Evolutionary conservation across 2,329 filamentous ascomycete genomes (phyloP).

Genomic region (Gnomoniopsis sp.): DNA sequence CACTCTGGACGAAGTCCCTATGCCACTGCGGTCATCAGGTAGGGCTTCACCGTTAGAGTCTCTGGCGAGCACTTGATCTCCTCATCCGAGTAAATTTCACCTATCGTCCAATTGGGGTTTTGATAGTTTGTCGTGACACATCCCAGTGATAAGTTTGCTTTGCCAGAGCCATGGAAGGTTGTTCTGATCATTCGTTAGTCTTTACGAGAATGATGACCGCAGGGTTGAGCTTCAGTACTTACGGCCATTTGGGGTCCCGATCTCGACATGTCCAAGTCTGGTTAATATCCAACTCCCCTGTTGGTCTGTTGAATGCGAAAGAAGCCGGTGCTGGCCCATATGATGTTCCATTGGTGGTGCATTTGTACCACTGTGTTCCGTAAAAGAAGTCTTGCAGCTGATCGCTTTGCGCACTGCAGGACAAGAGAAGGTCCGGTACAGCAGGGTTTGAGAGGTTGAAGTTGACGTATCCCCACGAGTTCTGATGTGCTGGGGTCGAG

Average conservation of each 20-base stretch:
- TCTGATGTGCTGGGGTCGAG: constrained; percentile 49
- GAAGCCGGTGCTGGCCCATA: constrained; percentile 27
- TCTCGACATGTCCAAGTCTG: constrained; percentile 48
- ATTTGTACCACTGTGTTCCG: constrained; percentile 42
- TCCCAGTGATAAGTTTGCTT: constrained; percentile 29
- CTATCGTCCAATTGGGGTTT: constrained; percentile 38
- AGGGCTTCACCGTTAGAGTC: constrained; percentile 29
- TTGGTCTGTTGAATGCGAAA: constrained; percentile 41
- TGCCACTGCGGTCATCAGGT: constrained; percentile 32
- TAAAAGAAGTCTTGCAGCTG: constrained; percentile 49
- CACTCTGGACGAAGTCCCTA: constrained; percentile 18
- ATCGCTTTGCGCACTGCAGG: constrained; percentile 39
- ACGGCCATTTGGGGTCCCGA: constrained; percentile 35
- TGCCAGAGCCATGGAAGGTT: constrained; percentile 31
- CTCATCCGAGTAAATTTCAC: constrained; percentile 36
- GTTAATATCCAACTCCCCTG: constrained; percentile 37
- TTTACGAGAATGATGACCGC: not conserved
- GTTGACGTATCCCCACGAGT: constrained; percentile 42
- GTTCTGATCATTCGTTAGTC: constrained; percentile 20
- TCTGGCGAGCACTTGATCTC: constrained; percentile 30
- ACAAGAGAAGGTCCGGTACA: constrained; percentile 29
- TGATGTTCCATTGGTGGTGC: constrained; percentile 29
- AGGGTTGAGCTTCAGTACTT: constrained; percentile 18
- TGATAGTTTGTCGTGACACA: constrained; percentile 32
- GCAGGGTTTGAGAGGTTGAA: constrained; percentile 49